Conservation (phyloP, 2,329 filamentous ascomycete genomes). For the Fusarium annulatum region DNA sequence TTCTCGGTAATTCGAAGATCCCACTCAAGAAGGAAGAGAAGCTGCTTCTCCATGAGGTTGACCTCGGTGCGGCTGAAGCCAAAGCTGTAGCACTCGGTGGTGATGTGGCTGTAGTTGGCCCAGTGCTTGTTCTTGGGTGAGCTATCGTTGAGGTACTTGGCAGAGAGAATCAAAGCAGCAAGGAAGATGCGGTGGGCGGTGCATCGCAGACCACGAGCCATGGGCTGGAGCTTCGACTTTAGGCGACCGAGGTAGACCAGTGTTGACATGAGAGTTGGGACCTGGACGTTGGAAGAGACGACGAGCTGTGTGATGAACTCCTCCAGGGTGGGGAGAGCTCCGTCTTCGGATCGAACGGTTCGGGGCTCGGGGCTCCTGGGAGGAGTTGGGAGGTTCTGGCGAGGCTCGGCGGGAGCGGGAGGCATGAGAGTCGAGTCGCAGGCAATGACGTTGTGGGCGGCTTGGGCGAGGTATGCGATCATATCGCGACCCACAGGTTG, state of each 20-base stretch:
- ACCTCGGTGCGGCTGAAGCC: constrained; percentile 96
- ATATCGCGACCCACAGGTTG: constrained; percentile 79
- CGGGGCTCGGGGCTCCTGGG: constrained; percentile 62
- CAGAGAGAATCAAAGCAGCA: constrained; percentile 83
- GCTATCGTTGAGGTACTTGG: constrained; percentile 98
- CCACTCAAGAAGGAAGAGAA: constrained; percentile 95
- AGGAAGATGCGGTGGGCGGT: constrained; percentile 98
- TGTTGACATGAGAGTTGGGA: constrained; percentile 96
- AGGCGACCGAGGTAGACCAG: constrained; percentile 92
- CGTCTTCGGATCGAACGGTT: constrained; percentile 60
- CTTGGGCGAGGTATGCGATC: constrained; percentile 80
- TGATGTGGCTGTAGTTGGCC: constrained; percentile 90
- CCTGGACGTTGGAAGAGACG: constrained; percentile 93
- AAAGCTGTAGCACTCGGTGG: constrained; percentile 73
- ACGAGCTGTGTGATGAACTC: constrained; percentile 93
- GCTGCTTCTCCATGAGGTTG: constrained; percentile 99
- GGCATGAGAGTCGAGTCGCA: constrained; percentile 75
- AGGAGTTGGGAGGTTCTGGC: constrained; percentile 59
- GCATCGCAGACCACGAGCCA: constrained; percentile 95
- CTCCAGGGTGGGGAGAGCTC: constrained; percentile 80
- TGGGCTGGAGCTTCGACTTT: constrained; percentile 85
- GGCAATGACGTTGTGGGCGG: constrained; percentile 81
- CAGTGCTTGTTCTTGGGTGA: constrained; percentile 99
- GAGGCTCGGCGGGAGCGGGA: constrained; percentile 49
- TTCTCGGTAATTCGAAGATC: constrained; percentile 86